These are phyloP conservation scores for Akebia trifoliata DNA, from an alignment of 164 flowering plant genomes.

Conservation along the genomic window DNA sequence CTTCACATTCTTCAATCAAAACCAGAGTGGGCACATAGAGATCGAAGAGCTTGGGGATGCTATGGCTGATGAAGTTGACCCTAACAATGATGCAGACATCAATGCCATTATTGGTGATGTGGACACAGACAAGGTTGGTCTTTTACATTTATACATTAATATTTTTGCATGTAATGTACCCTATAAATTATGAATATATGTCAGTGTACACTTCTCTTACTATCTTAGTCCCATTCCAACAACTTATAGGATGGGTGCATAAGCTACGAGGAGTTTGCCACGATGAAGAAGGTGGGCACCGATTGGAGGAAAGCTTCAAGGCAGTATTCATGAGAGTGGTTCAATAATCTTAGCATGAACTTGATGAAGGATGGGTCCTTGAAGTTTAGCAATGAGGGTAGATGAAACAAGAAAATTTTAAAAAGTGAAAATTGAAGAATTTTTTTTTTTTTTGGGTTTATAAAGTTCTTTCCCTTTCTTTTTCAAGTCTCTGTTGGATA, in stretches of 20 bases:
- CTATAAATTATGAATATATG: not conserved
- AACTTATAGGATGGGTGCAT: constrained; percentile 68
- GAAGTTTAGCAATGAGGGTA: constrained; percentile 28
- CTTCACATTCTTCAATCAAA: constrained; percentile 62
- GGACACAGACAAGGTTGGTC: constrained; percentile 88
- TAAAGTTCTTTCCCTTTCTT: no score
- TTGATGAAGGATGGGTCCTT: constrained; percentile 67
- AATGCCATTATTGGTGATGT: constrained; percentile 80
- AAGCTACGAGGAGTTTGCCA: constrained; percentile 74
- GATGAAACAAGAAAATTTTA: constrained; percentile 10
- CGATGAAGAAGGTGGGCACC: constrained; percentile 90
- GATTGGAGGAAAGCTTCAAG: constrained; percentile 93
- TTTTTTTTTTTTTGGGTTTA: not conserved
- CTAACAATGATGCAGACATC: constrained; percentile 67
- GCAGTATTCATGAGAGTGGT: constrained; percentile 77
- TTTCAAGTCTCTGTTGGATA: no score
- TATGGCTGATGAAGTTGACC: constrained; percentile 64
- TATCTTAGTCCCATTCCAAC: not conserved
- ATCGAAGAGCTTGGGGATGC: constrained; percentile 76
- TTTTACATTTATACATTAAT: not conserved
- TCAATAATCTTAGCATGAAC: constrained; percentile 62
- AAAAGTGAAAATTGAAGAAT: not conserved
- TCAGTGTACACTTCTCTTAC: not conserved
- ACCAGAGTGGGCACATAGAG: constrained; percentile 69
- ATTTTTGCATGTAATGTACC: not conserved